Evolutionary conservation across 768 basidiomycete species (phyloP).

Genomic region (Russula earlei): DNA sequence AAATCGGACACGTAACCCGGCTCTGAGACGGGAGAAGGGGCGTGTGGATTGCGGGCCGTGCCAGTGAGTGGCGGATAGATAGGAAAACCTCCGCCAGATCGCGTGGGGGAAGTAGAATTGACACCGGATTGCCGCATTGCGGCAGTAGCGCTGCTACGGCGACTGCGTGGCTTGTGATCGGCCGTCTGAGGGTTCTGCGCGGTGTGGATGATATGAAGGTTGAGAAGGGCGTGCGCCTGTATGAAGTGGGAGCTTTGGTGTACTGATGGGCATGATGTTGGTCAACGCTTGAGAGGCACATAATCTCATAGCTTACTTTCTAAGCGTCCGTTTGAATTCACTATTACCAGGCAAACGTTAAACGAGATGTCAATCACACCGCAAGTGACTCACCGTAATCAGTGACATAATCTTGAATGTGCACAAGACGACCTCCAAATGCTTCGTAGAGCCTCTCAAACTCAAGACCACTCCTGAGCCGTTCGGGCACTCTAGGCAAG

Average conservation of each 20-base stretch:
- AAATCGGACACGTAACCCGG: slow-evolving; percentile 58
- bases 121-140: slow-evolving; percentile 21
- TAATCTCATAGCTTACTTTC: slow-evolving; percentile 41
- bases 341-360: slow-evolving; percentile 29
- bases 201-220: slow-evolving; percentile 81
- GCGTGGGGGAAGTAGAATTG: slow-evolving; percentile 21
- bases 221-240: slow-evolving; percentile 75
- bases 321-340: slow-evolving; percentile 62
- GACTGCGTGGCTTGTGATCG: slow-evolving; percentile 22
- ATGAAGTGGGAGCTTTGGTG: slow-evolving; percentile 76
- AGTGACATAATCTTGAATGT: slow-evolving; percentile 72
- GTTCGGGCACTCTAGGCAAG: slow-evolving; percentile 60
- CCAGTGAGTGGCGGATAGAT: slow-evolving; percentile 31
- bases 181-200: slow-evolving; percentile 42
- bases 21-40: slow-evolving; percentile 19
- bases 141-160: slow-evolving; percentile 22
- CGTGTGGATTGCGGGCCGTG: slow-evolving; percentile 22
- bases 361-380: not conserved
- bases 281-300: not conserved
- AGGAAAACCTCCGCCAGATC: slow-evolving; percentile 27
- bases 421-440: slow-evolving; percentile 77
- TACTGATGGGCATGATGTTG: slow-evolving; percentile 33
- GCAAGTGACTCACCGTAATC: slow-evolving; percentile 47
- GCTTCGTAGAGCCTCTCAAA: slow-evolving; percentile 71
- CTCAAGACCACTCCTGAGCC: slow-evolving; percentile 41